Evolutionary conservation across 331 rosid species (phyloP).

Genomic region (Dryas integrifolia): DNA sequence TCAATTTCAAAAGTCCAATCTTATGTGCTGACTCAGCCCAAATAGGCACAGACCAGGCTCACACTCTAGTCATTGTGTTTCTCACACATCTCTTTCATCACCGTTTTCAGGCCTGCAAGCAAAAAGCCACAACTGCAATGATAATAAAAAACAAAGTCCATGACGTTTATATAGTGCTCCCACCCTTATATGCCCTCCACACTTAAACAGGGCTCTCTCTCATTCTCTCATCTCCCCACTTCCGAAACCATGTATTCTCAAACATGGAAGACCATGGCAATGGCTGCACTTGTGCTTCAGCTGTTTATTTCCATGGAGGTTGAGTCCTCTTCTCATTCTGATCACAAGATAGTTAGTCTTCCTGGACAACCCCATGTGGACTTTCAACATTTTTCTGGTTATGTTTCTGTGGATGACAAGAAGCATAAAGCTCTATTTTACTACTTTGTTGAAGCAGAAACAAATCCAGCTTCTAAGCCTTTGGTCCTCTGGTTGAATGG

Average conservation of each 20-base stretch:
- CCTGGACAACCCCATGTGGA: conserved; percentile 68
- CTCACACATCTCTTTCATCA: conserved; percentile 57
- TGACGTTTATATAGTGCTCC: background rate
- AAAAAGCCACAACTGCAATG: conserved; percentile 48
- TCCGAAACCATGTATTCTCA: background rate
- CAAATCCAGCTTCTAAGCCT: conserved; percentile 54
- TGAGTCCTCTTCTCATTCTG: conserved; percentile 35
- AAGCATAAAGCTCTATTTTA: conserved; percentile 44
- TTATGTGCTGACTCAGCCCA: conserved; percentile 36
- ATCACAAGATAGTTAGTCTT: conserved; percentile 39
- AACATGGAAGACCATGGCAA: conserved; percentile 24
- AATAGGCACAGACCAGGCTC: conserved; percentile 31
- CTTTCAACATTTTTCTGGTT: conserved; percentile 65
- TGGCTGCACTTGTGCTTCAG: conserved; percentile 36
- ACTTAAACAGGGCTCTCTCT: background rate
- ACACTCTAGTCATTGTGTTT: conserved; percentile 35
- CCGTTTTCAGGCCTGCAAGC: conserved; percentile 64
- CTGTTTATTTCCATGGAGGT: conserved; percentile 32
- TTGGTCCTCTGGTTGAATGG: conserved; percentile 82
- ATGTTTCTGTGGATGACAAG: conserved; percentile 42
- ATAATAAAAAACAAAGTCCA: conserved; percentile 34
- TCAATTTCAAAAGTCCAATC: conserved; percentile 24
- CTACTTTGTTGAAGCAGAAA: conserved; percentile 61
- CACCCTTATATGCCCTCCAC: conserved; percentile 1
- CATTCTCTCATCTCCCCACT: conserved; percentile 9